Conservation (phyloP, 768 basidiomycete genomes). For the Boletales sp. region DNA sequence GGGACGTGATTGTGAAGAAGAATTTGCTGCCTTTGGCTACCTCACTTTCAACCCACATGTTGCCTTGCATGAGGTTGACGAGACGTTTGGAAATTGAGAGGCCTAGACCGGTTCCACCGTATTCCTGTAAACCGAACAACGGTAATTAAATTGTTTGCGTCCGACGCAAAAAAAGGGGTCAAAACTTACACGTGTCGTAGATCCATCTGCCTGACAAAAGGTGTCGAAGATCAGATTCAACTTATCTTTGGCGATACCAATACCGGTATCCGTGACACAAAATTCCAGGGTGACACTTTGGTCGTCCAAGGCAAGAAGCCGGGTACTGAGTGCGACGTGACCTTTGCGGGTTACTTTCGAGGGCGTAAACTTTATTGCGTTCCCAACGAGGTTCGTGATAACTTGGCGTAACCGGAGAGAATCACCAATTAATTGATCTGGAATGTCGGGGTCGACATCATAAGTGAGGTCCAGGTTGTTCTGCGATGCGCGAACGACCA, state of each 20-base stretch:
- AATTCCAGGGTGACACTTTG: conserved; percentile 90
- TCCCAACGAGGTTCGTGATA: conserved; percentile 92
- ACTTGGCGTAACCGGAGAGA: conserved; percentile 92
- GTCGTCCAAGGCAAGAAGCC: conserved; percentile 75
- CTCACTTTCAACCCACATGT: conserved; percentile 98
- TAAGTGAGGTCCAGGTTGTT: conserved; percentile 95
- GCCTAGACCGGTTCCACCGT: conserved; percentile 94
- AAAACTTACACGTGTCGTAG: conserved; percentile 79
- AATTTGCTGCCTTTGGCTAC: conserved; percentile 90
- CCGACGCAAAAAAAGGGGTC: conserved; percentile 6
- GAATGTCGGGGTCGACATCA: conserved; percentile 92
- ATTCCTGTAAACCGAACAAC: conserved; percentile 56
- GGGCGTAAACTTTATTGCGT: conserved; percentile 97
- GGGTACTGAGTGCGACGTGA: conserved; percentile 84
- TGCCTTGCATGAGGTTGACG: conserved; percentile 95
- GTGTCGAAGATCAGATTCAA: conserved; percentile 98
- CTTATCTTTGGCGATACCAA: conserved; percentile 98
- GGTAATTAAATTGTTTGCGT: conserved; percentile 13
- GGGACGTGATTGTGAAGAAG: conserved; percentile 93
- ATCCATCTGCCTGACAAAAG: conserved; percentile 98
- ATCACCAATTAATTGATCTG: conserved; percentile 96
- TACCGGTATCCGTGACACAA: conserved; percentile 96
- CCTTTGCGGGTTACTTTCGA: conserved; percentile 76
- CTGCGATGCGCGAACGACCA: conserved; percentile 96
- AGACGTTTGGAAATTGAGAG: conserved; percentile 97